These are phyloP conservation scores for Taiozyma sp. DNA, from an alignment of 1,139 yeast genomes.

Conservation along the genomic window DNA sequence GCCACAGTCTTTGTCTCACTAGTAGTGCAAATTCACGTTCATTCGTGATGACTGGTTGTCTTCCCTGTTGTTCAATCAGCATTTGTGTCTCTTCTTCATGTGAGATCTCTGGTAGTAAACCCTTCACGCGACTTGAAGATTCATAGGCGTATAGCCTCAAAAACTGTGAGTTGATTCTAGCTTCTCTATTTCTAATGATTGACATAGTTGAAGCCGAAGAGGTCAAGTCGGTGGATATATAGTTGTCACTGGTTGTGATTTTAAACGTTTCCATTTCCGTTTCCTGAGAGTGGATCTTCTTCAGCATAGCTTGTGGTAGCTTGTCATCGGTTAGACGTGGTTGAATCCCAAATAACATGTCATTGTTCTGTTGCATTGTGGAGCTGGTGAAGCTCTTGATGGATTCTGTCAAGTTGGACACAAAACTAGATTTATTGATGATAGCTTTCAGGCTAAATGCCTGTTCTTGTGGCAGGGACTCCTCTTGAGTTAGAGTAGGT, in stretches of 20 bases:
- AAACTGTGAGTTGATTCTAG: conserved; percentile 41
- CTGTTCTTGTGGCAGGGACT: not conserved
- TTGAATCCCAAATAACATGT: conserved; percentile 20
- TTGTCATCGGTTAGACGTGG: conserved; percentile 24
- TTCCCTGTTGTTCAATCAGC: conserved; percentile 7
- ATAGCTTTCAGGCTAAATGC: not conserved
- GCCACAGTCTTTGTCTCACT: conserved; percentile 46
- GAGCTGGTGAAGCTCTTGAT: conserved; percentile 14
- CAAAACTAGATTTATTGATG: conserved; percentile 14
- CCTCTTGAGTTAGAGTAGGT: conserved; percentile 4
- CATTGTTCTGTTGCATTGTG: conserved; percentile 13
- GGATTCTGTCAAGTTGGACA: conserved; percentile 20
- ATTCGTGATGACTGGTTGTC: conserved; percentile 5
- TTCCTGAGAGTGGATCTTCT: conserved; percentile 4
- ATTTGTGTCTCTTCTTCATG: conserved; percentile 23
- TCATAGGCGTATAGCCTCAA: conserved; percentile 44
- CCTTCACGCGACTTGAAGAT: conserved; percentile 33
- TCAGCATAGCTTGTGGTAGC: conserved; percentile 3
- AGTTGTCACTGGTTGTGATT: conserved; percentile 13
- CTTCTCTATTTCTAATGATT: conserved; percentile 33
- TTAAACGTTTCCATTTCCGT: conserved; percentile 23
- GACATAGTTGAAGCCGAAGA: conserved; percentile 3
- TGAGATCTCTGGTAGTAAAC: conserved; percentile 32
- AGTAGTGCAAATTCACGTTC: conserved; percentile 30
- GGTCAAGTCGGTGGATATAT: conserved; percentile 1